These are phyloP conservation scores for Silene conica DNA, from an alignment of 148 eudicot genomes.

Conservation along the genomic window DNA sequence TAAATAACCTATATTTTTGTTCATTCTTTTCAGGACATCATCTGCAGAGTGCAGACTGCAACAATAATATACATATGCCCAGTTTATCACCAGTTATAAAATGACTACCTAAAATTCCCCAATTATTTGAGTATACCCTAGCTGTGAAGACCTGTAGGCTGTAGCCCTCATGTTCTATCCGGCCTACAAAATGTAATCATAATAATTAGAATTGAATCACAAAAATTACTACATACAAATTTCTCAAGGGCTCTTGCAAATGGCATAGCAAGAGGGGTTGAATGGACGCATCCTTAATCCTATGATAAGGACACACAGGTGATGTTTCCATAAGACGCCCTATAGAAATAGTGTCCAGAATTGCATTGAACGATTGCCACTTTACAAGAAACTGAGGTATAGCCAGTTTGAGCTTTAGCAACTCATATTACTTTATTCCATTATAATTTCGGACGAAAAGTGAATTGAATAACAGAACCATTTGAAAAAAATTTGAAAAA, in stretches of 20 bases:
- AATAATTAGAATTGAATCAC: not conserved
- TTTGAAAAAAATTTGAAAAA: no score
- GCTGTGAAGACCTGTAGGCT: slow-evolving; percentile 16
- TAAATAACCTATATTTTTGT: slow-evolving; percentile 11
- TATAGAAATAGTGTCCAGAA: no score
- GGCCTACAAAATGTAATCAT: slow-evolving; percentile 7
- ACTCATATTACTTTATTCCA: no score
- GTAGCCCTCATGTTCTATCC: slow-evolving; percentile 20
- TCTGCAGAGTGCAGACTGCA: not conserved
- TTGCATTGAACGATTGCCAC: no score
- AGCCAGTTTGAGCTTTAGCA: no score
- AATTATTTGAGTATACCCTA: slow-evolving; percentile 24
- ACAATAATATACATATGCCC: slow-evolving; percentile 21
- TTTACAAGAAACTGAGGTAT: no score
- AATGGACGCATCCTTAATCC: no score
- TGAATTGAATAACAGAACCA: no score
- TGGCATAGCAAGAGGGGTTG: not conserved
- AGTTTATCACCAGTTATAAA: slow-evolving; percentile 9
- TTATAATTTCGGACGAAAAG: no score
- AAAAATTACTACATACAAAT: not conserved
- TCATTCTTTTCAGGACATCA: slow-evolving; percentile 1
- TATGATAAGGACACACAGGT: no score
- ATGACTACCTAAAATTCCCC: slow-evolving; percentile 4
- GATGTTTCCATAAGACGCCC: no score
- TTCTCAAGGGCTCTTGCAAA: not conserved